Evolutionary conservation across 1,284 basidiomycete genomes (phyloP).

Genomic region (Rhodotorula sp.): DNA sequence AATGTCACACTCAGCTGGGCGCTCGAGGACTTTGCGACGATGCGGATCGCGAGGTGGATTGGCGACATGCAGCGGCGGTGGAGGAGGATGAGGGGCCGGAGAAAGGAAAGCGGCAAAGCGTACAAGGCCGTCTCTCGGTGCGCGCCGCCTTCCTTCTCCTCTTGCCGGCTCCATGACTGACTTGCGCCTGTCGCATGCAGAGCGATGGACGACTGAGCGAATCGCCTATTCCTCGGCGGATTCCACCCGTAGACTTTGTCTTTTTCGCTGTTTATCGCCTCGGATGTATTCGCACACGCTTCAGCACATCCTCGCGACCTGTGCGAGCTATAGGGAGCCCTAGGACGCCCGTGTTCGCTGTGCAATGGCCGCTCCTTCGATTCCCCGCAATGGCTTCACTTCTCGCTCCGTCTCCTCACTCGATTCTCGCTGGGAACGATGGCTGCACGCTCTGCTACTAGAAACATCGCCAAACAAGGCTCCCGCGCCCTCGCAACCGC

Average conservation of each 20-base stretch:
- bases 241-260: neutral
- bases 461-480: neutral
- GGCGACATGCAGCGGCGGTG: slow-evolving; percentile 35
- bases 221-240: too few relatives aligned
- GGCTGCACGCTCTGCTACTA: neutral
- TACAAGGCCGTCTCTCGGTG: slow-evolving; percentile 57
- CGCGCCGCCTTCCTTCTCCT: slow-evolving; percentile 24
- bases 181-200: neutral
- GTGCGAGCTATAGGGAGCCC: too few relatives aligned
- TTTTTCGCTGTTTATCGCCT: neutral
- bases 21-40: slow-evolving; percentile 59
- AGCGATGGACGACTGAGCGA: slow-evolving; percentile 12
- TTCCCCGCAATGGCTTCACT: neutral
- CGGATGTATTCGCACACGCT: neutral
- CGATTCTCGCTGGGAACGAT: neutral
- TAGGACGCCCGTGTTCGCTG: too few relatives aligned
- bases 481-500: slow-evolving; percentile 12
- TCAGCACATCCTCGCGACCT: neutral
- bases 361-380: too few relatives aligned
- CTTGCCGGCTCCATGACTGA: slow-evolving; percentile 10
- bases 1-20: slow-evolving; percentile 73
- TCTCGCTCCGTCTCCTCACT: neutral
- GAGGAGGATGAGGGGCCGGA: slow-evolving; percentile 48
- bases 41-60: slow-evolving; percentile 34
- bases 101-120: slow-evolving; percentile 52